These are phyloP conservation scores for Pichia nakasei DNA, from an alignment of 805 yeast genomes.

Conservation along the genomic window DNA sequence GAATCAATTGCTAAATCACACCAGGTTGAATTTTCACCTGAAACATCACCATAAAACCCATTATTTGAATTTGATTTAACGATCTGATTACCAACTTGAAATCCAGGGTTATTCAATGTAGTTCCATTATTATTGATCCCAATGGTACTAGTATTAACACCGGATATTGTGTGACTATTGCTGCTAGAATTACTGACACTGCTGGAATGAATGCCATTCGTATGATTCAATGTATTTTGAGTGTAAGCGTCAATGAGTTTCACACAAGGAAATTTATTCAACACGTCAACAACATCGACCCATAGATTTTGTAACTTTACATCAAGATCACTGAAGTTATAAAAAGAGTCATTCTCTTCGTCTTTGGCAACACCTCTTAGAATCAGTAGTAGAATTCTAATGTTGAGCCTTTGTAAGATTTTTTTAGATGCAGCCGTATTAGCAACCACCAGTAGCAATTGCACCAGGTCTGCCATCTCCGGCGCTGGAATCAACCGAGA, in stretches of 20 bases:
- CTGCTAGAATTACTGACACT: too few species aligned
- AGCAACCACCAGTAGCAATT: not conserved
- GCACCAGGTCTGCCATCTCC: not conserved
- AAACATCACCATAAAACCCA: not conserved
- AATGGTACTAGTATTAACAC: too few species aligned
- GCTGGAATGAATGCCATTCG: too few species aligned
- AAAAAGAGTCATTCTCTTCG: constrained; percentile 4
- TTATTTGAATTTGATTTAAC: not conserved
- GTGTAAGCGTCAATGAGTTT: constrained; percentile 8
- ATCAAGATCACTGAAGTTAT: not conserved
- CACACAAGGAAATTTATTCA: constrained; percentile 6
- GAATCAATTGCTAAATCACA: constrained; percentile 9
- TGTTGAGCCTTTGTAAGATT: not conserved
- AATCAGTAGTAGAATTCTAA: constrained; percentile 5
- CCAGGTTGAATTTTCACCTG: not conserved
- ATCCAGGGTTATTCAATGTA: too few species aligned
- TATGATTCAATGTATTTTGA: too few species aligned
- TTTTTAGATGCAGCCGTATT: not conserved
- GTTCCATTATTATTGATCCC: not conserved
- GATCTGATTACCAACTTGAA: not conserved
- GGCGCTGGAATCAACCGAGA: not conserved
- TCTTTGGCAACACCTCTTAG: constrained; percentile 5
- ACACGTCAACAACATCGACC: constrained; percentile 3
- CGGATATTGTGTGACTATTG: too few species aligned
- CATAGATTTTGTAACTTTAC: not conserved